These are phyloP conservation scores for Aspergillus clavatus DNA, from an alignment of 2,329 filamentous ascomycete genomes.

Conservation along the genomic window DNA sequence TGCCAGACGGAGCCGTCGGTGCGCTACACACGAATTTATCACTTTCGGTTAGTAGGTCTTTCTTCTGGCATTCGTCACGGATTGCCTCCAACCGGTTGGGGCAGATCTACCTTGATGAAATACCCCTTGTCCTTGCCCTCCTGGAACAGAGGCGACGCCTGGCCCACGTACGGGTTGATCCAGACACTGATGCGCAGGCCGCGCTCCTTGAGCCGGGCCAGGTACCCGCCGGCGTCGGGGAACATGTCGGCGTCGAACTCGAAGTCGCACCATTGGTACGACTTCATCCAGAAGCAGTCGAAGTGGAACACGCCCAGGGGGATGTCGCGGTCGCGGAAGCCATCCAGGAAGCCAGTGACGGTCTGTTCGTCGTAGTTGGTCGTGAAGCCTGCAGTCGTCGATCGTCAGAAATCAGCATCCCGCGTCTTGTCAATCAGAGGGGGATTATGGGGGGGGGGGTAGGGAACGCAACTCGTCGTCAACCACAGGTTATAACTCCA, in stretches of 20 bases:
- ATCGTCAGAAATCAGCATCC: neutral
- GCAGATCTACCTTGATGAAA: too few relatives aligned
- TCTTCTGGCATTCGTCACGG: too few relatives aligned
- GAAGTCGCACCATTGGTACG: conserved; percentile 72
- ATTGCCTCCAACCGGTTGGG: too few relatives aligned
- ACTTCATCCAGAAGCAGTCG: conserved; percentile 73
- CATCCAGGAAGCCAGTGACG: conserved; percentile 61
- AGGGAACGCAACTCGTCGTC: conserved; percentile 49
- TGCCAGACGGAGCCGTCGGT: conserved; percentile 68
- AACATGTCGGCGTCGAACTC: conserved; percentile 65
- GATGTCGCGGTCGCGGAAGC: conserved; percentile 61
- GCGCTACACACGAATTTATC: too few relatives aligned
- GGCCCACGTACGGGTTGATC: conserved; percentile 71
- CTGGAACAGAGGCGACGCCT: conserved; percentile 62
- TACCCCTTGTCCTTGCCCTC: conserved; percentile 61
- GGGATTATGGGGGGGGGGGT: too few relatives aligned
- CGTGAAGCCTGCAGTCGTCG: conserved; percentile 60
- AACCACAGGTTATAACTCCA: conserved; percentile 77
- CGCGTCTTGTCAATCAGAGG: neutral
- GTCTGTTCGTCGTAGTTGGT: conserved; percentile 68
- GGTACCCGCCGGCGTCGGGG: conserved; percentile 62
- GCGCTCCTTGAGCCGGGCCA: conserved; percentile 58
- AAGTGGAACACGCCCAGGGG: conserved; percentile 70
- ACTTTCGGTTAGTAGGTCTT: too few relatives aligned
- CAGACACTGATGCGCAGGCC: conserved; percentile 67